phyloP scores from a whole-genome alignment of 2,329 filamentous ascomycete species.

The Fusarium zealandicum region DNA sequence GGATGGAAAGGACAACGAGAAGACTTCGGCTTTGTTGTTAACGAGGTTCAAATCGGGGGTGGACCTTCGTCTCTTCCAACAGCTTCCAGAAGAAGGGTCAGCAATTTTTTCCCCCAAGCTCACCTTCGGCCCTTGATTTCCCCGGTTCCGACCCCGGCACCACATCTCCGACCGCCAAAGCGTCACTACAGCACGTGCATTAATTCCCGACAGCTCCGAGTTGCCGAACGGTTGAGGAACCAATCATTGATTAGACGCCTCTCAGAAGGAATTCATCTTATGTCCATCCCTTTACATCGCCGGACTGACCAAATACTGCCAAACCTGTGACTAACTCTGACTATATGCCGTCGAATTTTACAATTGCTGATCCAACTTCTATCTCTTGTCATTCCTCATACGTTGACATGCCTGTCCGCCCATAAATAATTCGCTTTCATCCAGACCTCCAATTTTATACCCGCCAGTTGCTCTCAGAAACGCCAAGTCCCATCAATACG shows the following conservation, averaged over 20 bases:
- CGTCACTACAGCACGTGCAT: slow-evolving; percentile 18
- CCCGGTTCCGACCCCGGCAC: slow-evolving; percentile 43
- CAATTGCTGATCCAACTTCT: slow-evolving; percentile 38
- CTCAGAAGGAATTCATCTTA: background rate
- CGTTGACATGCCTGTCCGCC: slow-evolving; percentile 18
- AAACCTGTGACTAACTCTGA: slow-evolving; percentile 6
- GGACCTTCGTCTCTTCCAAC: slow-evolving; percentile 49
- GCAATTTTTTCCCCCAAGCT: slow-evolving; percentile 48
- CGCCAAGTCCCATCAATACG: slow-evolving; percentile 30
- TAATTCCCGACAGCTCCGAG: background rate
- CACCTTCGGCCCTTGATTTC: slow-evolving; percentile 43
- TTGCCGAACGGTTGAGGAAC: slow-evolving; percentile 7
- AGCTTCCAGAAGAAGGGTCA: slow-evolving; percentile 50
- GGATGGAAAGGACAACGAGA: slow-evolving; percentile 15
- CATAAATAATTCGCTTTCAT: slow-evolving; percentile 29
- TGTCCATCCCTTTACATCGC: background rate
- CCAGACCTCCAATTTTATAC: slow-evolving; percentile 22
- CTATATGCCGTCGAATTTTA: slow-evolving; percentile 22
- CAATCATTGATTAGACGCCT: background rate
- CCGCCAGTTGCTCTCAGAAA: slow-evolving; percentile 31
- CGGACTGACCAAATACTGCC: background rate
- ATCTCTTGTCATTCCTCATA: slow-evolving; percentile 35
- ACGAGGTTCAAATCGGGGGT: slow-evolving; percentile 40
- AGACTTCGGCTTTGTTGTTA: slow-evolving; percentile 32
- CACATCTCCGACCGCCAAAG: slow-evolving; percentile 11